Evolutionary conservation across 1,284 basidiomycete species (phyloP).

Genomic region (Ustilago esculenta): DNA sequence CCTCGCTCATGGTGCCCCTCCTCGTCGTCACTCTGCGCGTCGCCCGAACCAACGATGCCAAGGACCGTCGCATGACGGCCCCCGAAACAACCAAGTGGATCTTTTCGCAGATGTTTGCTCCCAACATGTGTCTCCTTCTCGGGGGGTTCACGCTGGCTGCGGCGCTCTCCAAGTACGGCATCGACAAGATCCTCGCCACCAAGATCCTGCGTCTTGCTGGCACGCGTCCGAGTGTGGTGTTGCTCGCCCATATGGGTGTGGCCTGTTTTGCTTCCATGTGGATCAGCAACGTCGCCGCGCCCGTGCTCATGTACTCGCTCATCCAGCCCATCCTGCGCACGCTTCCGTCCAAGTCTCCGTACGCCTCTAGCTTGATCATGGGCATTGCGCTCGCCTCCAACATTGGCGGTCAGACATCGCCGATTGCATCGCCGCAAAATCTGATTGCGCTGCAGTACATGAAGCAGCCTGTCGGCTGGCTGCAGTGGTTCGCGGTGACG

Average conservation of each 20-base stretch:
- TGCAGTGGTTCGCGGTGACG: slow-evolving; percentile 91
- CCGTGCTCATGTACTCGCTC: slow-evolving; percentile 95
- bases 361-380: slow-evolving; percentile 90
- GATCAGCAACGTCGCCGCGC: slow-evolving; percentile 98
- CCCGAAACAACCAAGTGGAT: slow-evolving; percentile 82
- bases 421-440: slow-evolving; percentile 93
- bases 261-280: slow-evolving; percentile 99
- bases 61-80: slow-evolving; percentile 73
- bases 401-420: slow-evolving; percentile 95
- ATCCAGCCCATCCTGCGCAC: slow-evolving; percentile 95
- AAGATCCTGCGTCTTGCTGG: slow-evolving; percentile 90
- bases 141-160: slow-evolving; percentile 98
- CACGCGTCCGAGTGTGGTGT: slow-evolving; percentile 82
- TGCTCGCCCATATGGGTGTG: slow-evolving; percentile 94
- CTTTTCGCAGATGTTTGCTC: slow-evolving; percentile 77
- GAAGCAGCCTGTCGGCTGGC: slow-evolving; percentile 88
- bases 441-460: slow-evolving; percentile 89
- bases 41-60: slow-evolving; percentile 75
- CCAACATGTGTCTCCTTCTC: slow-evolving; percentile 80
- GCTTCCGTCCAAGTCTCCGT: slow-evolving; percentile 84
- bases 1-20: slow-evolving; percentile 87
- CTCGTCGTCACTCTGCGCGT: slow-evolving; percentile 87
- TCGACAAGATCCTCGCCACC: slow-evolving; percentile 90
- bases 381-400: slow-evolving; percentile 97
- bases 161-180: slow-evolving; percentile 94